Conservation (phyloP, 169 alveolate species). For the Cyclospora cayetanensis region DNA sequence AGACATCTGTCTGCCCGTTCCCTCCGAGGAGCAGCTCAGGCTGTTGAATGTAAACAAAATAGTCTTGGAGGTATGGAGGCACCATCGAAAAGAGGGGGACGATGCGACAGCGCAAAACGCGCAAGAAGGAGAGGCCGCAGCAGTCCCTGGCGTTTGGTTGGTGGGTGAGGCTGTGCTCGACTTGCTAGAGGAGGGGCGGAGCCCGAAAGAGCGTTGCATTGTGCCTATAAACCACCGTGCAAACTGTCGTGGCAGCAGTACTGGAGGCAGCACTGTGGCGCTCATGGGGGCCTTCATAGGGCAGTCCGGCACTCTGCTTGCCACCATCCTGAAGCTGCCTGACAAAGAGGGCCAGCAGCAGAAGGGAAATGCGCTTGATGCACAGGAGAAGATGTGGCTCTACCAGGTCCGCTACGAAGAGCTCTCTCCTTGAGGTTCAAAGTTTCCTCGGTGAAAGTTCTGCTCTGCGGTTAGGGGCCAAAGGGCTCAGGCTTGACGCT, state of each 20-base stretch:
- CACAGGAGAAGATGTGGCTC: not conserved
- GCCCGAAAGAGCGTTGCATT: not conserved
- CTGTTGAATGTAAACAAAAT: not conserved
- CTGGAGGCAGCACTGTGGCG: not conserved
- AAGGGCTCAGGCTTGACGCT: not conserved
- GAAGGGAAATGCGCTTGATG: not conserved
- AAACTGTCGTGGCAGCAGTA: no score
- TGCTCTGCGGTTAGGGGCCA: not conserved
- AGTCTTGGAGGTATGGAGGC: not conserved
- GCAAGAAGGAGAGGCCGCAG: not conserved
- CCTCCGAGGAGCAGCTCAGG: not conserved
- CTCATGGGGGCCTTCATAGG: not conserved
- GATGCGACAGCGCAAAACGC: not conserved
- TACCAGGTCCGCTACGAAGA: not conserved
- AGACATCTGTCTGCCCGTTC: not conserved
- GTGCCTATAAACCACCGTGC: not conserved
- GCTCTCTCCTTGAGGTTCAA: not conserved
- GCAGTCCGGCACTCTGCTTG: not conserved
- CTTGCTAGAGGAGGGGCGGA: not conserved
- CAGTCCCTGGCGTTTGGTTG: not conserved
- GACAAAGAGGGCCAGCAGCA: not conserved
- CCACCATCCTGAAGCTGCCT: not conserved
- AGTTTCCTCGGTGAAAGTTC: not conserved
- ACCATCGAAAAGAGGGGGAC: not conserved
- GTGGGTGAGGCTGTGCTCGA: not conserved